Evolutionary conservation across 805 yeast species (phyloP).

Genomic region (Lipomyces mesembrius): DNA sequence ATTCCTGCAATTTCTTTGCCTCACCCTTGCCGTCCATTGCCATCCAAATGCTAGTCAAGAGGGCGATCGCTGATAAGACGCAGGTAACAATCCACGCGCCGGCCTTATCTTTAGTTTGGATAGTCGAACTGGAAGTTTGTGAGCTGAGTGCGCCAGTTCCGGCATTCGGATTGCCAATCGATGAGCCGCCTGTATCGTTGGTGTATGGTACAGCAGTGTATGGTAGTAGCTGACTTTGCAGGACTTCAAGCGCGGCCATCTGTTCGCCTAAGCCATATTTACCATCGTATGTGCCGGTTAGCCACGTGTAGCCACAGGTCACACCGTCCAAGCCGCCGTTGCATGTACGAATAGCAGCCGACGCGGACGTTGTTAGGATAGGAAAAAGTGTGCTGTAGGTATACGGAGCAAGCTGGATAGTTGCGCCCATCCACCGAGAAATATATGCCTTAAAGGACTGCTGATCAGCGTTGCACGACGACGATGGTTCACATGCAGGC

Average conservation of each 20-base stretch:
- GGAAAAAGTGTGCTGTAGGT: conserved; percentile 54
- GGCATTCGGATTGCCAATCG: conserved; percentile 68
- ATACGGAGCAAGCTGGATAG: conserved; percentile 64
- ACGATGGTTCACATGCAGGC: conserved; percentile 67
- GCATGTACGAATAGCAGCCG: conserved; percentile 78
- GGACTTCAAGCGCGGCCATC: conserved; percentile 72
- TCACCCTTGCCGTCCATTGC: conserved; percentile 36
- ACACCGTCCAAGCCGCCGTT: conserved; percentile 79
- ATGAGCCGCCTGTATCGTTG: conserved; percentile 67
- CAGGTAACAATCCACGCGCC: conserved; percentile 93
- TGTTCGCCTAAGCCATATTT: conserved; percentile 83
- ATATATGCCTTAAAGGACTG: conserved; percentile 74
- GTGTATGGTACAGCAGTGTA: conserved; percentile 63
- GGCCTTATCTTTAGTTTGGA: conserved; percentile 70
- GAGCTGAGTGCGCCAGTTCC: conserved; percentile 54
- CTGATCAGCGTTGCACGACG: conserved; percentile 71
- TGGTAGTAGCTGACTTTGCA: conserved; percentile 53
- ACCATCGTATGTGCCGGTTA: conserved; percentile 62
- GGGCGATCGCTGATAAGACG: conserved; percentile 60
- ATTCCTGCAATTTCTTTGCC: conserved; percentile 24
- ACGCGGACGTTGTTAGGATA: conserved; percentile 58
- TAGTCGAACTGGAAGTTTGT: conserved; percentile 39
- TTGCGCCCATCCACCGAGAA: conserved; percentile 65
- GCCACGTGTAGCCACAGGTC: conserved; percentile 84
- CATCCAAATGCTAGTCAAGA: conserved; percentile 84